These are phyloP conservation scores for Tuber aestivum DNA, from an alignment of 495 filamentous ascomycete genomes.

Conservation along the genomic window DNA sequence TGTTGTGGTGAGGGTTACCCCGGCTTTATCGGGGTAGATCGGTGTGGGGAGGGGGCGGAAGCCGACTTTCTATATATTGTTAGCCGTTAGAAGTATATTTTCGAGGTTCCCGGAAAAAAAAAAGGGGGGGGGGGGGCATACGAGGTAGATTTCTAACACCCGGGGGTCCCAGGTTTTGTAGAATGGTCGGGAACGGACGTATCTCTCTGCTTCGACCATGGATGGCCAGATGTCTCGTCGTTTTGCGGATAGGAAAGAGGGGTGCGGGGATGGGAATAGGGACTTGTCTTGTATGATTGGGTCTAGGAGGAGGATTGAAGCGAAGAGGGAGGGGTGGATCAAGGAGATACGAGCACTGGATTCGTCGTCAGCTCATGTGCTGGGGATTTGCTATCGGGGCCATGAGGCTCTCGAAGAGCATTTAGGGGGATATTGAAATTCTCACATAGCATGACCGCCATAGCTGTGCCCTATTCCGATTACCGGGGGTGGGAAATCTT, in stretches of 20 bases:
- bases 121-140: neutral
- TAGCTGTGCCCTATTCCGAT: constrained; percentile 87
- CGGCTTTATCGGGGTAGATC: constrained; percentile 49
- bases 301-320: constrained; percentile 71
- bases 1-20: constrained; percentile 56
- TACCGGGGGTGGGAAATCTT: constrained; percentile 78
- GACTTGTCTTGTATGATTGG: constrained; percentile 58
- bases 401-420: neutral
- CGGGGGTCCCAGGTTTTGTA: constrained; percentile 69
- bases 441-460: constrained; percentile 64
- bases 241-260: constrained; percentile 54
- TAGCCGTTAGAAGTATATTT: neutral
- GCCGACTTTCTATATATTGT: constrained; percentile 49
- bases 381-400: neutral
- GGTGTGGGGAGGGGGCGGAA: constrained; percentile 59
- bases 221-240: constrained; percentile 69
- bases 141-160: constrained; percentile 59
- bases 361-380: constrained; percentile 9
- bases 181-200: constrained; percentile 58
- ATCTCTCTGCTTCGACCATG: constrained; percentile 55
- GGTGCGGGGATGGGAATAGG: constrained; percentile 21
- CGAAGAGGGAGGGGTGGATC: constrained; percentile 76
- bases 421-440: constrained; percentile 37
- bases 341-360: constrained; percentile 47
- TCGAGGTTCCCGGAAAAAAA: neutral